phyloP scores from a whole-genome alignment of 192 early-diverging fungal species.

The Borealophlyctis nickersoniae region DNA sequence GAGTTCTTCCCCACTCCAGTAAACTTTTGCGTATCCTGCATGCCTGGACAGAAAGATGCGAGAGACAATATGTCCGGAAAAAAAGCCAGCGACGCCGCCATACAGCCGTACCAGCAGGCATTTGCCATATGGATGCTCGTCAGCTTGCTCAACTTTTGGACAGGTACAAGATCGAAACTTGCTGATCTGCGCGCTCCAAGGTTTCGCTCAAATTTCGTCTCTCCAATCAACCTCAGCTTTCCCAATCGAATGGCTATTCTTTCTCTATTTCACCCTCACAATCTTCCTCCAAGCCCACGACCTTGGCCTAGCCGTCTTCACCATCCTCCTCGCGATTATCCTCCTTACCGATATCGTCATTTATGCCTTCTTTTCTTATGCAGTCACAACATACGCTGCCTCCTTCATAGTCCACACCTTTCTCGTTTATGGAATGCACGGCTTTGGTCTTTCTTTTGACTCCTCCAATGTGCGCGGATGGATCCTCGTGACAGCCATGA shows the following conservation, averaged over 20 bases:
- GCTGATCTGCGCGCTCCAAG: constrained; percentile 10
- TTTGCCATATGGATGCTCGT: constrained; percentile 29
- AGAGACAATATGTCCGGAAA: too few species aligned
- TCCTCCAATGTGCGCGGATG: constrained; percentile 25
- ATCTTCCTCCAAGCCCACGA: constrained; percentile 34
- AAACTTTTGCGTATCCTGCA: too few species aligned
- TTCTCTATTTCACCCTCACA: constrained; percentile 33
- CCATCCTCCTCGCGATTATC: constrained; percentile 20
- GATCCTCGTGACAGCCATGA: constrained; percentile 26
- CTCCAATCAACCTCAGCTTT: too few species aligned
- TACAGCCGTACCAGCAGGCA: constrained; percentile 3
- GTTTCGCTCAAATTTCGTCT: background rate
- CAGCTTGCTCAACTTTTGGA: constrained; percentile 39
- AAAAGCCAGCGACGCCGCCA: too few species aligned
- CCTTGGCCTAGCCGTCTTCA: constrained; percentile 20
- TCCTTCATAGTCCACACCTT: constrained; percentile 38
- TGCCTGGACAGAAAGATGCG: too few species aligned
- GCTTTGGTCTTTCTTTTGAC: constrained; percentile 35
- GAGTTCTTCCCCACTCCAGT: too few species aligned
- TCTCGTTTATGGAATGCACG: constrained; percentile 33
- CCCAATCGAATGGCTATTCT: constrained; percentile 47
- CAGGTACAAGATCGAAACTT: too few species aligned
- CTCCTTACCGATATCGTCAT: constrained; percentile 31
- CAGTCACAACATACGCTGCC: constrained; percentile 24
- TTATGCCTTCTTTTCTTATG: constrained; percentile 21